Evolutionary conservation across 805 yeast genomes (phyloP).

Genomic region (Maudiozyma barnettii): DNA sequence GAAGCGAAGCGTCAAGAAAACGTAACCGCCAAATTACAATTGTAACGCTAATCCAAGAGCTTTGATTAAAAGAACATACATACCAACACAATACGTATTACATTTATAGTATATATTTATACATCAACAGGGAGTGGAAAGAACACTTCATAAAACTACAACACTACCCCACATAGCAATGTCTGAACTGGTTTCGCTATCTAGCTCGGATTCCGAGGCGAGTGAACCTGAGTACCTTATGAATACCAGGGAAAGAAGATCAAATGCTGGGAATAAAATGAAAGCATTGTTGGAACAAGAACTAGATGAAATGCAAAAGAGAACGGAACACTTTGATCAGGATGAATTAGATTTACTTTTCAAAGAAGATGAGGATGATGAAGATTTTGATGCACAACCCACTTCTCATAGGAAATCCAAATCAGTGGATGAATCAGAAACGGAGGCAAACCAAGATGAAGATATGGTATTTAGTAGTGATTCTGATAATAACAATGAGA

Average conservation of each 20-base stretch:
- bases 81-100: too few relatives aligned
- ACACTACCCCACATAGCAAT: neutral
- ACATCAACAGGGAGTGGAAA: too few relatives aligned
- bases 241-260: slow-evolving; percentile 64
- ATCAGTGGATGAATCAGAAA: slow-evolving; percentile 15
- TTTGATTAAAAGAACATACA: too few relatives aligned
- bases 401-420: slow-evolving; percentile 10
- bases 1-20: too few relatives aligned
- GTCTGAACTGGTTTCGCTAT: neutral
- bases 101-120: too few relatives aligned
- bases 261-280: slow-evolving; percentile 86
- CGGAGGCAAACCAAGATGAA: slow-evolving; percentile 16
- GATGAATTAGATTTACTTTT: slow-evolving; percentile 64
- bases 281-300: slow-evolving; percentile 62
- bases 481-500: slow-evolving; percentile 29
- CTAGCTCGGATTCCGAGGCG: neutral
- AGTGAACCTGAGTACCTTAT: slow-evolving; percentile 46
- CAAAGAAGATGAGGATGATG: slow-evolving; percentile 52
- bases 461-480: slow-evolving; percentile 27
- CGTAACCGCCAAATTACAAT: too few relatives aligned
- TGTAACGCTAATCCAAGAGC: too few relatives aligned
- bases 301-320: slow-evolving; percentile 34
- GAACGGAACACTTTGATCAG: slow-evolving; percentile 52
- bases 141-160: too few relatives aligned
- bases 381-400: slow-evolving; percentile 32